Conservation (phyloP, 208 protist species). For the Acanthamoeba triangularis region DNA sequence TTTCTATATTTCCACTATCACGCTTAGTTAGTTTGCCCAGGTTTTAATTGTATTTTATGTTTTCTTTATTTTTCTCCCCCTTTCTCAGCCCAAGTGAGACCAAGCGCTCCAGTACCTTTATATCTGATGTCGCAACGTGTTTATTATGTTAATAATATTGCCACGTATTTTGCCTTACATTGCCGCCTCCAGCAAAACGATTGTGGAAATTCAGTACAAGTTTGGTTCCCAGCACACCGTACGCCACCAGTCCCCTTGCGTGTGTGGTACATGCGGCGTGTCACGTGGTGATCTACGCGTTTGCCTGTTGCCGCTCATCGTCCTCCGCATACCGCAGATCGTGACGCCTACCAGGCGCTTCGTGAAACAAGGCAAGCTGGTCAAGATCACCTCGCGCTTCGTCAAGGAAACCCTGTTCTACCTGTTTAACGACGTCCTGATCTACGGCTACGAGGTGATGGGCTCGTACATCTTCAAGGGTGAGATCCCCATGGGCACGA, state of each 20-base stretch:
- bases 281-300: too few relatives aligned
- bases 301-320: not conserved
- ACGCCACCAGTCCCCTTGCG: not conserved
- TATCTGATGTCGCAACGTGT: too few relatives aligned
- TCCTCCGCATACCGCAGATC: not conserved
- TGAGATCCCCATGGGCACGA: not conserved
- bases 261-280: too few relatives aligned
- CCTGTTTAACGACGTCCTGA: constrained; percentile 60
- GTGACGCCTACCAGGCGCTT: constrained; percentile 15
- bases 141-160: not conserved
- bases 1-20: not conserved
- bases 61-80: not conserved
- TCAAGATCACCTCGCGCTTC: constrained; percentile 71
- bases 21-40: not conserved
- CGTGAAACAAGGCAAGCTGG: constrained; percentile 33
- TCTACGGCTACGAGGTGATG: constrained; percentile 68
- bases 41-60: not conserved
- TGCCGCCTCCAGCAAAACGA: not conserved
- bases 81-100: not conserved
- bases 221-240: not conserved
- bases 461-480: constrained; percentile 64
- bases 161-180: not conserved
- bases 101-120: too few relatives aligned
- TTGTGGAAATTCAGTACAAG: constrained; percentile 18
- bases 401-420: constrained; percentile 59